Evolutionary conservation across 306 rosid genomes (phyloP).

Genomic region (Cucurbita maxima): DNA sequence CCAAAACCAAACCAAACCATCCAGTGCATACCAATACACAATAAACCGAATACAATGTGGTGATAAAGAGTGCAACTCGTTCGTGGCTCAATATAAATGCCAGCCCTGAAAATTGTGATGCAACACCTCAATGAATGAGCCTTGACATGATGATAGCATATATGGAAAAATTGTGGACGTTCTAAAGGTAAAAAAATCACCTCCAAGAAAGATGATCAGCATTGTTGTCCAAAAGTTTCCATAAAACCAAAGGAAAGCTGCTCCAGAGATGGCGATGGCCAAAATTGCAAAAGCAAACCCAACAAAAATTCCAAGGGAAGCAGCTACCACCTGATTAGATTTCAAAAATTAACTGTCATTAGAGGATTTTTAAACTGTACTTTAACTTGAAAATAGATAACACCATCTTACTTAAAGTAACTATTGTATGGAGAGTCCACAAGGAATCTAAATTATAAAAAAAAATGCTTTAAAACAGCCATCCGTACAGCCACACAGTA

Average conservation of each 20-base stretch:
- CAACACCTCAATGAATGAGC: slow-evolving; percentile 18
- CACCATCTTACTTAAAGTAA: not conserved
- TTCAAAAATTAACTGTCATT: not conserved
- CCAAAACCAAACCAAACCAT: slow-evolving; percentile 69
- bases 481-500: not conserved
- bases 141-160: not conserved
- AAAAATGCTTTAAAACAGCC: not conserved
- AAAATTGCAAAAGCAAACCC: slow-evolving; percentile 61
- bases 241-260: slow-evolving; percentile 68
- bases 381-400: not conserved
- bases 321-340: slow-evolving; percentile 45
- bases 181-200: slow-evolving; percentile 30
- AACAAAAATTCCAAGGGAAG: slow-evolving; percentile 47
- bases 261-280: slow-evolving; percentile 56
- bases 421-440: not conserved
- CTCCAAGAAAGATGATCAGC: slow-evolving; percentile 67
- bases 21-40: slow-evolving; percentile 85
- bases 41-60: slow-evolving; percentile 62
- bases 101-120: slow-evolving; percentile 52
- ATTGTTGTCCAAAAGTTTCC: slow-evolving; percentile 90
- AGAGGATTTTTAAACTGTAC: not conserved
- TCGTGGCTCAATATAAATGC: slow-evolving; percentile 59
- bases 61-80: slow-evolving; percentile 52
- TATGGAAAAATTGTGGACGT: slow-evolving; percentile 6
- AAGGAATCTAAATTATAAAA: not conserved